Conservation (phyloP, 306 rosid genomes). For the Senna tora region DNA sequence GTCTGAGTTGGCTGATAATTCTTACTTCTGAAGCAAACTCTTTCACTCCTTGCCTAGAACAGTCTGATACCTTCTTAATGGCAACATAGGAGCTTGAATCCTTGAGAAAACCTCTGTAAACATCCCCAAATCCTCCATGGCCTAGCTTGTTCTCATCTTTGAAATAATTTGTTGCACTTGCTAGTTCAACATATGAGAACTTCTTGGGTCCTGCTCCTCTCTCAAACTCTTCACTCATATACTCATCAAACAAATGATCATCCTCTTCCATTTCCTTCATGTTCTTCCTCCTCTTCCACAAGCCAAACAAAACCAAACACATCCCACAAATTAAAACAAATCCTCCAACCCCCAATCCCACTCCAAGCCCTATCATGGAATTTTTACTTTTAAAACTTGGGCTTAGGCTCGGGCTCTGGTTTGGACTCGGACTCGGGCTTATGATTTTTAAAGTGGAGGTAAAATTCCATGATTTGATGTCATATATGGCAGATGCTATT, state of each 20-base stretch:
- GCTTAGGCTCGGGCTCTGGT: not conserved
- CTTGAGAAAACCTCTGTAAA: constrained; percentile 42
- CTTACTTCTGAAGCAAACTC: not conserved
- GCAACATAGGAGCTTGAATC: constrained; percentile 24
- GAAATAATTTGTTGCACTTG: constrained; percentile 37
- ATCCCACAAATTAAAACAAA: constrained; percentile 18
- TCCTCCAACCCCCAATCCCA: constrained; percentile 32
- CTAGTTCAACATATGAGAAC: constrained; percentile 41
- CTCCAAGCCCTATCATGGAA: constrained; percentile 11
- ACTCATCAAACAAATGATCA: constrained; percentile 21
- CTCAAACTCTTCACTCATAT: constrained; percentile 41
- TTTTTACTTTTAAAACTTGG: constrained; percentile 1
- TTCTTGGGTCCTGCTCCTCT: constrained; percentile 42
- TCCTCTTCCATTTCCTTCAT: constrained; percentile 25
- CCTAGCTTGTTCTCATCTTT: constrained; percentile 46
- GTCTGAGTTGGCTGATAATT: not conserved
- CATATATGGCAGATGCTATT: not conserved
- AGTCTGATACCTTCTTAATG: not conserved
- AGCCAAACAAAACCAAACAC: not conserved
- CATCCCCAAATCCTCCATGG: constrained; percentile 50
- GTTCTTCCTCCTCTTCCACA: constrained; percentile 34
- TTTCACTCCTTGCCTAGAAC: not conserved
- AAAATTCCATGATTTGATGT: constrained; percentile 36
- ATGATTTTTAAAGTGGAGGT: constrained; percentile 30
- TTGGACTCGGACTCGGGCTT: too few species aligned